Percentiles rank a stretch among this genome's conserved stretches.
Evolutionary conservation across 2,329 filamentous ascomycete genomes (phyloP).

Genomic region (Fusarium drepaniforme): DNA sequence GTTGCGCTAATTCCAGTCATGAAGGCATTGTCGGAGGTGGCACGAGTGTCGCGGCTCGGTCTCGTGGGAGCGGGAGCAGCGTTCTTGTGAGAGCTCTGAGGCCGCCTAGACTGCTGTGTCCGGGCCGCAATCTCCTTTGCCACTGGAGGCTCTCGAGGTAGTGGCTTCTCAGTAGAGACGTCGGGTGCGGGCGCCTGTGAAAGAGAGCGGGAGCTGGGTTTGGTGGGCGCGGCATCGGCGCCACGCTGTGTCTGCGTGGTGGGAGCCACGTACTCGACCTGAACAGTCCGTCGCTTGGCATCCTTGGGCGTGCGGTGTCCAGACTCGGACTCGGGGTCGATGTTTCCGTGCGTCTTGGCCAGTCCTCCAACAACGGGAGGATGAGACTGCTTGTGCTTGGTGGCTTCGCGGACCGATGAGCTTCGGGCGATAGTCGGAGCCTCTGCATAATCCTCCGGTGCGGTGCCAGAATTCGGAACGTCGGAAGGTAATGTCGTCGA

Average conservation of each 20-base stretch:
- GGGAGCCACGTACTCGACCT: slow-evolving; percentile 97
- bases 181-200: slow-evolving; percentile 58
- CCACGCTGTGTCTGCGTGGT: slow-evolving; percentile 87
- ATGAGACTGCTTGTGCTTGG: slow-evolving; percentile 72
- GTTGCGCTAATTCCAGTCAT: slow-evolving; percentile 57
- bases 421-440: slow-evolving; percentile 80
- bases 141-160: slow-evolving; percentile 68
- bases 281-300: slow-evolving; percentile 92
- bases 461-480: slow-evolving; percentile 82
- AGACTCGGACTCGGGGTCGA: slow-evolving; percentile 74
- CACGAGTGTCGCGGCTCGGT: slow-evolving; percentile 51
- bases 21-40: slow-evolving; percentile 55
- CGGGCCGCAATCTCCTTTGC: slow-evolving; percentile 58
- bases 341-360: slow-evolving; percentile 78
- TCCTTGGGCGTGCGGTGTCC: slow-evolving; percentile 77
- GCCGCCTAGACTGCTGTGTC: slow-evolving; percentile 54
- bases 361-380: slow-evolving; percentile 71
- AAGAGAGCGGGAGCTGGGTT: slow-evolving; percentile 41
- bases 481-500: slow-evolving; percentile 89
- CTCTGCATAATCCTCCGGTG: slow-evolving; percentile 67
- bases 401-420: slow-evolving; percentile 89
- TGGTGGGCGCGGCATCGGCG: slow-evolving; percentile 45
- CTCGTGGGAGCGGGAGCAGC: slow-evolving; percentile 41
- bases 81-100: slow-evolving; percentile 61
- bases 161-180: slow-evolving; percentile 65